Evolutionary conservation across 179 eudicot species (phyloP).

Genomic region (Carnegiea gigantea): DNA sequence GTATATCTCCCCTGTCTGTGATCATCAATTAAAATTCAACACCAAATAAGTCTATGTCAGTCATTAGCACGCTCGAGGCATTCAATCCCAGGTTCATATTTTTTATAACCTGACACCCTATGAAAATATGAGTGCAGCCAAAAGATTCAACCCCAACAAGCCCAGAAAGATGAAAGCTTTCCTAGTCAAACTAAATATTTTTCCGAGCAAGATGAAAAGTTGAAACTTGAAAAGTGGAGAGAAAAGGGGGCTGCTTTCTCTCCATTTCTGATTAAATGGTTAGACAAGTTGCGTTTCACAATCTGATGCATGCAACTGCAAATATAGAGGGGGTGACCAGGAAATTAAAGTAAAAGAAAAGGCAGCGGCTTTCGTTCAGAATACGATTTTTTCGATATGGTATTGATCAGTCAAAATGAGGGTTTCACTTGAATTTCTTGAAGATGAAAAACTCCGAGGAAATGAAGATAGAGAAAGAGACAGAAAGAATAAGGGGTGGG

Average conservation of each 20-base stretch:
- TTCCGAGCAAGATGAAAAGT: background rate
- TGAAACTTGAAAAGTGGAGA: background rate
- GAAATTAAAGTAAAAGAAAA: slow-evolving; percentile 1
- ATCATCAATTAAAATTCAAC: background rate
- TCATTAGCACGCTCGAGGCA: too few species aligned
- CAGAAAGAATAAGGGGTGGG: background rate
- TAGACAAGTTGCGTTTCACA: background rate
- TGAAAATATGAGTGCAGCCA: too few species aligned
- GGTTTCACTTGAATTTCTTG: background rate
- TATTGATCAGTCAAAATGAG: background rate
- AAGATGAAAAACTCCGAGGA: too few species aligned
- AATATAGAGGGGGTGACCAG: background rate
- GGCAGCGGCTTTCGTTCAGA: background rate
- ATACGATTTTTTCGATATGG: too few species aligned
- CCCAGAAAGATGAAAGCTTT: background rate
- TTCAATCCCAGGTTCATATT: too few species aligned
- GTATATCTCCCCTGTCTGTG: slow-evolving; percentile 85
- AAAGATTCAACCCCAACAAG: too few species aligned
- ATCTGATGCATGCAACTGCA: slow-evolving; percentile 6
- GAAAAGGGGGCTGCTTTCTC: background rate
- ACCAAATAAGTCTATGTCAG: background rate
- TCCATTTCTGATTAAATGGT: background rate
- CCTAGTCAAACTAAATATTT: background rate
- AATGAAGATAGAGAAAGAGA: background rate
- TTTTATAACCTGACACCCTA: too few species aligned